Conservation (phyloP, 176 grass and related monocot genomes). For the Aegilops bicornis region DNA sequence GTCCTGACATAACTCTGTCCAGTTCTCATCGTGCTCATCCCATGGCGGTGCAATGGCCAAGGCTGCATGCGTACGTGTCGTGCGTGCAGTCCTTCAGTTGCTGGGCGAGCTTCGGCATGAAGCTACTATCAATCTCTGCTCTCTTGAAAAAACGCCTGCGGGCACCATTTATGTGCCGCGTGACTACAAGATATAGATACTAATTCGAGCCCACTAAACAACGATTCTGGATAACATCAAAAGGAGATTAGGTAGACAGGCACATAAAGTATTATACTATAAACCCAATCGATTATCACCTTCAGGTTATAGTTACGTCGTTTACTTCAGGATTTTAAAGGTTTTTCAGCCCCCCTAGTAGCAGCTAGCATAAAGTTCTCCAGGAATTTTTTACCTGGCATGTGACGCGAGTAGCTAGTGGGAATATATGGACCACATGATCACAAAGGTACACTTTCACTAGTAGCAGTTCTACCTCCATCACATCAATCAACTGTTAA, state of each 20-base stretch:
- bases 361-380: conserved; percentile 19
- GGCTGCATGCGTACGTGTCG: not conserved
- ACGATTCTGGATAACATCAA: not conserved
- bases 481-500: conserved; percentile 40
- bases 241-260: not conserved
- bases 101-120: not conserved
- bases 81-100: not conserved
- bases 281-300: not conserved
- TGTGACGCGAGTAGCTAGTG: conserved; percentile 14
- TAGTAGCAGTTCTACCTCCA: conserved; percentile 38
- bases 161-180: too few relatives aligned
- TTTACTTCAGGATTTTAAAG: not conserved
- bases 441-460: conserved; percentile 28
- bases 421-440: conserved; percentile 38
- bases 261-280: not conserved
- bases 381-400: not conserved
- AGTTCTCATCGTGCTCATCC: too few relatives aligned
- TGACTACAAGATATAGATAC: too few relatives aligned
- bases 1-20: too few relatives aligned
- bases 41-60: not conserved
- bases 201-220: not conserved
- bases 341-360: not conserved
- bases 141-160: not conserved
- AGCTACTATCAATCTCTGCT: not conserved
- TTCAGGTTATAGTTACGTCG: not conserved